Evolutionary conservation across 805 yeast genomes (phyloP), one percentile per base, ranked within the genome.

Genomic region (Priceomyces melissophilus): DNA sequence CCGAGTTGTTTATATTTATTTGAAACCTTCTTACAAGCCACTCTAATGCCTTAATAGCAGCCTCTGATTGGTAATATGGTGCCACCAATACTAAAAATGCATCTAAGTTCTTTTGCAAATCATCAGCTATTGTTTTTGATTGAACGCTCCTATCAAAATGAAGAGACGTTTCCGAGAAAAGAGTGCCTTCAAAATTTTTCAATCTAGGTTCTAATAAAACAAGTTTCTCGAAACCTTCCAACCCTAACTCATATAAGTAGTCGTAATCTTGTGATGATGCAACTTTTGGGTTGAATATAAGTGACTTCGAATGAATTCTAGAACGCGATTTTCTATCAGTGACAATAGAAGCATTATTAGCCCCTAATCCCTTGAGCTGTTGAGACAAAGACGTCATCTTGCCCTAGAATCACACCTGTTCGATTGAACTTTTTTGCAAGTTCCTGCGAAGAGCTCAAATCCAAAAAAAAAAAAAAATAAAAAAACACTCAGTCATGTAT

Each of bases 221-320:
- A 39, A 93, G 69, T 50, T 86, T 90, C 25, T 78, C 80, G 34
- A 90, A 71, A 0, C 95, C 96, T 42, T 85, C 93, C 5, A 76
- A 53, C 2, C 93, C 84, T 41, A 78, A 78, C 39, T 81, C 76
- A 55, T 75, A 85, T 43, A 93, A 81, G 34, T 83, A 73, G 51
- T 89, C 96, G 55, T 79, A 90, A 60, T 93, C 99, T 67, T 93
- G 98, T 28, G 90, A 78, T n/a, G 95, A 87, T 12, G 99, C 99
- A 45, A 80, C 81, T 53, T 83, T 81, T 8, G 96, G 75, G 32
- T 87, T 95, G 60, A 84, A 90, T 20, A 93, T 76, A 48, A 93
- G 77, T 36, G 99, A 93, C 30, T 87, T 82, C 30, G 95, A 81
- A 58, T 93, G 99, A 43, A 89, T 68, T 61, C 84, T 86, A 47